Conservation (phyloP, 345 rosid genomes). For the Brassica incana region DNA sequence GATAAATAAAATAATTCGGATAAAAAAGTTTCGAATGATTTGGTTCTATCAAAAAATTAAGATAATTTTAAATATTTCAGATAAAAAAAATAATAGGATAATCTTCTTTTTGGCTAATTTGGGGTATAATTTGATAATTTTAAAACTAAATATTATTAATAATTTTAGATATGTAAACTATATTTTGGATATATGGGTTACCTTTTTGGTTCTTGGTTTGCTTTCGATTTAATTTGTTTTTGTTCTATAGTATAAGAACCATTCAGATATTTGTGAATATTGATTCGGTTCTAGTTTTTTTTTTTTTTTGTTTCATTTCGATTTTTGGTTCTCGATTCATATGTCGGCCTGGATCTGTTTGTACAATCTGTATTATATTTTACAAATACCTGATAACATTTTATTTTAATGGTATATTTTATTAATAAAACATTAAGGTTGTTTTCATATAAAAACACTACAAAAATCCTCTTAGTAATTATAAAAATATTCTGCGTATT, state of each 20-base stretch:
- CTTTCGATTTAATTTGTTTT: no score
- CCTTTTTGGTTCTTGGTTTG: no score
- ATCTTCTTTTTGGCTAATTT: no score
- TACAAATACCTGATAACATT: not conserved
- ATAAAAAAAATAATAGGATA: no score
- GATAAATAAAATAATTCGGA: no score
- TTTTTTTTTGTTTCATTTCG: not conserved
- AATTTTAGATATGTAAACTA: no score
- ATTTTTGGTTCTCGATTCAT: not conserved
- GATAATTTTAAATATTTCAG: no score
- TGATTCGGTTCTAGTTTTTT: not conserved
- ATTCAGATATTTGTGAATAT: not conserved
- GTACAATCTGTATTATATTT: not conserved
- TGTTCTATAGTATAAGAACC: not conserved
- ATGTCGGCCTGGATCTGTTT: not conserved
- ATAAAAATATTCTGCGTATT: not conserved
- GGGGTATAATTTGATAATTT: no score
- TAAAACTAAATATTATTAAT: no score
- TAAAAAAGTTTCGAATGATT: no score
- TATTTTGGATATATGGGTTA: no score
- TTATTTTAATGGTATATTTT: not conserved
- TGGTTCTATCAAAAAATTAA: no score
- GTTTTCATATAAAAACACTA: not conserved
- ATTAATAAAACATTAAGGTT: not conserved
- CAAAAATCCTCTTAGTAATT: not conserved